Conservation (phyloP, 78 protist species). For the Tieghemostelium lacteum region DNA sequence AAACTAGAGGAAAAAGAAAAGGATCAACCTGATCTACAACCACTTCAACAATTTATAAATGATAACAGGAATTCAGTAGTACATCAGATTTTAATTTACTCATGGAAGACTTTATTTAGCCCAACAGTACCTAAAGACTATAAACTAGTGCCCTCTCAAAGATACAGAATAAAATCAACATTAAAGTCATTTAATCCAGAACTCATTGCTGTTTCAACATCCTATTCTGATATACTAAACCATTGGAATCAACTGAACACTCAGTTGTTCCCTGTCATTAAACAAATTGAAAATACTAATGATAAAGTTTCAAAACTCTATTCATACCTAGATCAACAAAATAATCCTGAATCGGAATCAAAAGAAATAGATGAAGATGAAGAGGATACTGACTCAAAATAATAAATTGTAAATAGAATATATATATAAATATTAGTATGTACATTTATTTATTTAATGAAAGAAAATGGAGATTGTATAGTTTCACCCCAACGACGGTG, state of each 20-base stretch:
- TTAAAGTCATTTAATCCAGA: conserved; percentile 11
- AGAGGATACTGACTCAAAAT: too few relatives aligned
- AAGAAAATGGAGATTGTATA: neutral
- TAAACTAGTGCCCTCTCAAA: conserved; percentile 1
- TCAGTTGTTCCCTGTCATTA: conserved; percentile 1
- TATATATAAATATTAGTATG: too few relatives aligned
- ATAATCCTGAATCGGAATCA: too few relatives aligned
- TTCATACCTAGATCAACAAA: too few relatives aligned
- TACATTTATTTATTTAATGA: too few relatives aligned
- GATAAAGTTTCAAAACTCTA: neutral
- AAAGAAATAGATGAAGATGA: too few relatives aligned
- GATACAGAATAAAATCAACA: conserved; percentile 19
- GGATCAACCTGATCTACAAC: too few relatives aligned
- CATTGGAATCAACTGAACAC: conserved; percentile 6
- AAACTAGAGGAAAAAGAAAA: neutral
- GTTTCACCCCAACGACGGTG: conserved; percentile 49
- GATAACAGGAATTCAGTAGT: too few relatives aligned
- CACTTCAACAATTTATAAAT: neutral
- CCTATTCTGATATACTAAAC: neutral
- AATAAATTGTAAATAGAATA: too few relatives aligned
- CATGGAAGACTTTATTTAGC: neutral
- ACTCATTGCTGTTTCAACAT: conserved; percentile 8
- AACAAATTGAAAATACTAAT: neutral
- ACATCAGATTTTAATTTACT: neutral
- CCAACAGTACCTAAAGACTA: neutral